Evolutionary conservation across 2,329 filamentous ascomycete genomes (phyloP), one percentile per base, ranked within the genome.

Genomic region (Microcyclospora tardicrescens): DNA sequence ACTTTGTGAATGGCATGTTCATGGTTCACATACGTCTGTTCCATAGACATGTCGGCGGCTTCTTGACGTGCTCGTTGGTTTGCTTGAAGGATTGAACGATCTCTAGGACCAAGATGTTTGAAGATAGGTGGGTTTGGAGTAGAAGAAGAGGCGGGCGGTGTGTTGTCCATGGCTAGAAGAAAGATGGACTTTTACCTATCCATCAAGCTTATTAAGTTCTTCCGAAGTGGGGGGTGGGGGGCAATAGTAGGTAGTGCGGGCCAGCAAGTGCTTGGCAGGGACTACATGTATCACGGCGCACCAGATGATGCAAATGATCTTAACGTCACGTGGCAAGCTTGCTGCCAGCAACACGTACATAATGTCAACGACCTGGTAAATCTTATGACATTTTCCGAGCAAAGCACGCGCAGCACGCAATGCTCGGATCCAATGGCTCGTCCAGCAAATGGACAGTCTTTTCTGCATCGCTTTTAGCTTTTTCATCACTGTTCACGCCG

Each of bases 11-110:
- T 8, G 19, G 19, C 5, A 8, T 24, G 5, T 4, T 5, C 8
- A 8, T 24, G 19, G 19, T 28, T 13, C 32, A 71, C 82, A 67
- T 70, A 93, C 85, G 86, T 94, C 74, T 89, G 83, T 72, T 93
- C 85, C 68, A 66, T 71, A 71, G 83, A 75, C 65, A 68, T 68
- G 41, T 49, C 61, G 50, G 46, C 49, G 36, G 42, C 13, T 49
- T 49, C 39, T 43, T 52, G 44, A 44, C 56, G 37, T 48, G 49
- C 43, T 41, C 52, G 40, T 45, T 53, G 45, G 31, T 43, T 49
- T 43, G 47, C 47, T 46, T 49, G 39, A 43, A 70, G 56, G 43
- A 58, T 53, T 34, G 46, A 59, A 58, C 62, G 60, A 56, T 70
- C 64, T 60, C 67, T 72, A 33, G 61, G 58, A 46, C 60, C 62